phyloP scores from a whole-genome alignment of 2,329 filamentous ascomycete genomes.

The Aspergillus fijiensis region DNA sequence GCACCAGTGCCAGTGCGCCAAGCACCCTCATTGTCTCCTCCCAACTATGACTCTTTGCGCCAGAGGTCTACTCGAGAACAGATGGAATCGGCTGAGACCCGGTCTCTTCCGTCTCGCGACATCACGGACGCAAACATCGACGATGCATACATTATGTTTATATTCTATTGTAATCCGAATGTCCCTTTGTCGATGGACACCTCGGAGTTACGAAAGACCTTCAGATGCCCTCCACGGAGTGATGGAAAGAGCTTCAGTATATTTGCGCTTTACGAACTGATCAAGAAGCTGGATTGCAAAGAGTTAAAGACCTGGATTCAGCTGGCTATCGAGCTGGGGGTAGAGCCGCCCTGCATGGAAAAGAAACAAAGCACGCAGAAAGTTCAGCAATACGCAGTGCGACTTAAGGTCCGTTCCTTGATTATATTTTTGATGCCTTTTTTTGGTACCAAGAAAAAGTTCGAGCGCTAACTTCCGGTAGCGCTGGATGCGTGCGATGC shows the following conservation, averaged over 20 bases:
- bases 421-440: neutral
- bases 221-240: slow-evolving; percentile 77
- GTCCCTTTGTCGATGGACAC: slow-evolving; percentile 71
- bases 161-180: slow-evolving; percentile 86
- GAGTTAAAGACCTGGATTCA: slow-evolving; percentile 94
- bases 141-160: slow-evolving; percentile 78
- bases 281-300: slow-evolving; percentile 73
- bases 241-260: slow-evolving; percentile 84
- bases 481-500: slow-evolving; percentile 97
- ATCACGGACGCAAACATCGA: slow-evolving; percentile 72
- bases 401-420: slow-evolving; percentile 68
- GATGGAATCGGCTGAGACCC: slow-evolving; percentile 46
- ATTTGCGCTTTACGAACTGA: slow-evolving; percentile 73
- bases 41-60: slow-evolving; percentile 33
- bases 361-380: slow-evolving; percentile 91
- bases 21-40: slow-evolving; percentile 44
- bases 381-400: slow-evolving; percentile 89
- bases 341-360: slow-evolving; percentile 75
- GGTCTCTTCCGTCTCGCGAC: slow-evolving; percentile 63
- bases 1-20: slow-evolving; percentile 28
- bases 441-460: neutral
- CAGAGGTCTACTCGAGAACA: slow-evolving; percentile 32
- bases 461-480: slow-evolving; percentile 31
- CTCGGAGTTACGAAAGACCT: slow-evolving; percentile 68
- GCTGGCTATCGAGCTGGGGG: slow-evolving; percentile 80